These are phyloP conservation scores for Colletotrichum theobromicola DNA, from an alignment of 2,329 filamentous ascomycete genomes.

Conservation along the genomic window DNA sequence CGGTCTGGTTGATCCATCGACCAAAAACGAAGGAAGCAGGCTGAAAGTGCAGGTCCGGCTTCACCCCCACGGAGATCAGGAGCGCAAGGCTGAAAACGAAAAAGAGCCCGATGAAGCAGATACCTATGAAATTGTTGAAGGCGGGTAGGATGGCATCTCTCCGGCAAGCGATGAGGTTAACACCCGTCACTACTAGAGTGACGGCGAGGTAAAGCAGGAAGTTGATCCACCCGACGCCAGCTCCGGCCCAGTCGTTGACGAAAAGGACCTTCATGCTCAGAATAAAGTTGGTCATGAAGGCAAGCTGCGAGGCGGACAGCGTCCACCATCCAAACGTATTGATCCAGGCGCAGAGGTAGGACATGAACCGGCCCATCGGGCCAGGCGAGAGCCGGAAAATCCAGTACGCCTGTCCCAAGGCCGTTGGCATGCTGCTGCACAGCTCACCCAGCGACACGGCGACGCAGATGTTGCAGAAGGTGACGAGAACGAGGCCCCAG, in stretches of 20 bases:
- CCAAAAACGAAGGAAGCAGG: slow-evolving; percentile 58
- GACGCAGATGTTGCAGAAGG: slow-evolving; percentile 56
- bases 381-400: slow-evolving; percentile 46
- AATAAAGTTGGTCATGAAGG: slow-evolving; percentile 64
- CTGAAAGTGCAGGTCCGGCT: slow-evolving; percentile 48
- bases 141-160: slow-evolving; percentile 48
- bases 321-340: slow-evolving; percentile 67
- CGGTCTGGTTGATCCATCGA: slow-evolving; percentile 52
- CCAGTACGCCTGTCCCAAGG: slow-evolving; percentile 66
- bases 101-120: slow-evolving; percentile 57
- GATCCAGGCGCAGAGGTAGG: slow-evolving; percentile 65
- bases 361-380: slow-evolving; percentile 50
- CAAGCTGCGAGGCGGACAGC: slow-evolving; percentile 58
- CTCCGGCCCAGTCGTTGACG: slow-evolving; percentile 49
- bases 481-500: slow-evolving; percentile 59
- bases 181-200: slow-evolving; percentile 49
- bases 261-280: slow-evolving; percentile 62
- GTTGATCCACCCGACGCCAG: slow-evolving; percentile 52
- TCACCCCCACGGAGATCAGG: slow-evolving; percentile 55
- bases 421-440: slow-evolving; percentile 63
- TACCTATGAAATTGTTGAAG: slow-evolving; percentile 62
- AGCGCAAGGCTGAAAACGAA: slow-evolving; percentile 56
- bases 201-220: slow-evolving; percentile 61
- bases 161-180: slow-evolving; percentile 59
- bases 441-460: slow-evolving; percentile 61